A percentile compares a stretch with the other conserved stretches of the same genome.
Conservation (phyloP, 768 basidiomycete genomes). For the Paxillus ammoniavirescens region DNA sequence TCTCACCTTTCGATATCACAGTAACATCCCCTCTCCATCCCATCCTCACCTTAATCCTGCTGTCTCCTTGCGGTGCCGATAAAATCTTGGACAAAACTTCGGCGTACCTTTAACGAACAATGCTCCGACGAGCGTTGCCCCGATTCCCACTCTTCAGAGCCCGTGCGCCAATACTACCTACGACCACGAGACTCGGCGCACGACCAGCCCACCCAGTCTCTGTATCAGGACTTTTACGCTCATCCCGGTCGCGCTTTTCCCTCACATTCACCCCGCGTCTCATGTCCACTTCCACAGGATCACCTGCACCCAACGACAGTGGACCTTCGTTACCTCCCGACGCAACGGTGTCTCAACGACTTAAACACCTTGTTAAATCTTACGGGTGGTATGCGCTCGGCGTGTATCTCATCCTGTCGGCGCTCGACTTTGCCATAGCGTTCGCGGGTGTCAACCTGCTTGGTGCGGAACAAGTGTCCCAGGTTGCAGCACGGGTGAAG, state of each 20-base stretch:
- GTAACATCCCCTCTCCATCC: too few species aligned
- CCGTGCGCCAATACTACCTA: conserved; percentile 49
- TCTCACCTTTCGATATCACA: too few species aligned
- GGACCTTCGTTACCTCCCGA: conserved; percentile 40
- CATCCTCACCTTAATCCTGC: too few species aligned
- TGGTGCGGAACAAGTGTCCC: conserved; percentile 87
- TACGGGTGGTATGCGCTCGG: conserved; percentile 97
- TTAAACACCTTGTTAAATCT: conserved; percentile 82
- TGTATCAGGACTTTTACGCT: conserved; percentile 29
- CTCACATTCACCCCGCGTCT: conserved; percentile 49
- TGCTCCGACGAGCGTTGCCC: conserved; percentile 40
- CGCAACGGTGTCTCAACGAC: conserved; percentile 61
- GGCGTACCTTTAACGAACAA: conserved; percentile 19
- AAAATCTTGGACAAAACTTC: too few species aligned
- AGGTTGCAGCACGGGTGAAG: conserved; percentile 59
- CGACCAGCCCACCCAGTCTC: conserved; percentile 28
- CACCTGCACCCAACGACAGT: conserved; percentile 11
- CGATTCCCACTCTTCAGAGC: conserved; percentile 48
- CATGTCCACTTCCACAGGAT: conserved; percentile 29
- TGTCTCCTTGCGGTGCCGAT: background rate
- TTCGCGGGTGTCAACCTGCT: conserved; percentile 83
- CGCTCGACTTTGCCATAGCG: conserved; percentile 80
- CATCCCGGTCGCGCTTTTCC: conserved; percentile 44
- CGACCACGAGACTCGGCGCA: conserved; percentile 37
- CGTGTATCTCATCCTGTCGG: conserved; percentile 74